These are phyloP conservation scores for Phytophthora gonapodyides DNA, from an alignment of 352 stramenopile species.

Conservation along the genomic window DNA sequence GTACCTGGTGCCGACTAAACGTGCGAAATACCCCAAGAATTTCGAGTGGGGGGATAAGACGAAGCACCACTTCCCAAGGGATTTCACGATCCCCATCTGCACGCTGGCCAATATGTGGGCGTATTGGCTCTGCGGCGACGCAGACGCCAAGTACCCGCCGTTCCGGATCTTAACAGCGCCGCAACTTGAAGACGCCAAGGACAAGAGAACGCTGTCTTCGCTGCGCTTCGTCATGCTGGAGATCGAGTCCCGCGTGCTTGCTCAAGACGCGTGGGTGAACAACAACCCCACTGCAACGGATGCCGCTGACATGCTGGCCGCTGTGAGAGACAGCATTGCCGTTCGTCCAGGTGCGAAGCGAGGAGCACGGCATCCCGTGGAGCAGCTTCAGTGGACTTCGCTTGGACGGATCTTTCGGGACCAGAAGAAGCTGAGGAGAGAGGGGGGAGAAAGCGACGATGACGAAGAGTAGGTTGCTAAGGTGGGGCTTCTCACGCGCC, in stretches of 20 bases:
- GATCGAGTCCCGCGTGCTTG: slow-evolving; percentile 27
- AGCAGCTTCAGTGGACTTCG: slow-evolving; percentile 27
- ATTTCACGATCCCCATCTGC: slow-evolving; percentile 17
- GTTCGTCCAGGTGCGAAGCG: slow-evolving; percentile 17
- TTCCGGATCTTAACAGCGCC: slow-evolving; percentile 23
- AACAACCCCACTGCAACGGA: slow-evolving; percentile 16
- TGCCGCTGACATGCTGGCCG: slow-evolving; percentile 27
- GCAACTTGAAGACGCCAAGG: slow-evolving; percentile 18
- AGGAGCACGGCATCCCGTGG: slow-evolving; percentile 13
- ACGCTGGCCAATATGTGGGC: slow-evolving; percentile 20
- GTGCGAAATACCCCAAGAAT: slow-evolving; percentile 16
- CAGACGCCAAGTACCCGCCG: slow-evolving; percentile 20
- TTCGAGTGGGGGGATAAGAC: slow-evolving; percentile 31
- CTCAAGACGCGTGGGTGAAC: slow-evolving; percentile 27
- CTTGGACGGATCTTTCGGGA: slow-evolving; percentile 25
- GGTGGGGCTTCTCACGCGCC: neutral
- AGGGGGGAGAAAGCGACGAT: slow-evolving; percentile 1
- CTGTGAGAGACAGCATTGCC: slow-evolving; percentile 23
- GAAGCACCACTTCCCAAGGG: slow-evolving; percentile 32
- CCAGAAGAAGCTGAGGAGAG: slow-evolving; percentile 14
- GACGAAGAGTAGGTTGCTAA: slow-evolving; percentile 4
- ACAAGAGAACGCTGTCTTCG: slow-evolving; percentile 12
- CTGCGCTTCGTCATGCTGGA: slow-evolving; percentile 35
- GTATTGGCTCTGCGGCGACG: slow-evolving; percentile 26
- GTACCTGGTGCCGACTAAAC: slow-evolving; percentile 20